Evolutionary conservation across 75 land plant species (phyloP), one percentile per base, ranked within the genome.

Genomic region (Selaginella moellendorffii): DNA sequence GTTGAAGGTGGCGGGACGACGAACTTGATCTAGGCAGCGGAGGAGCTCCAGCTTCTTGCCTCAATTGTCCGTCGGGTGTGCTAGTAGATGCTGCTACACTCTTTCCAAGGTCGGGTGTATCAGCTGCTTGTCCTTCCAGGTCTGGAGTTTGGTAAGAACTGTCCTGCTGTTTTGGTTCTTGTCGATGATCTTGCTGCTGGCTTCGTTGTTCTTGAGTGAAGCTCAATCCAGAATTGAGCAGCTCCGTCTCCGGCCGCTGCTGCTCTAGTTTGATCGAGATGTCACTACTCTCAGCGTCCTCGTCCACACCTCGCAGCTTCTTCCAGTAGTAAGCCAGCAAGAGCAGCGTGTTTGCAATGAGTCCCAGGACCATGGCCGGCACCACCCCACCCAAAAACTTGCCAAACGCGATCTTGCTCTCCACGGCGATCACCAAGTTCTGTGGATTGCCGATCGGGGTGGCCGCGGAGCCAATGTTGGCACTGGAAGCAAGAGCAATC

Each of bases 371-470:
- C 80, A 78, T 72, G 0, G 83, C 74, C 2, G 71, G 76, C n/a
- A 75, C 26, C 28, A 83, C 42, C 0, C 83, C 83, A 1, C n/a
- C 1, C 25, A 83, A 25, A 62, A 83, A 83, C 28, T 74, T 71
- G 21, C 80, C 83, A 59, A 83, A 83, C 22, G 77, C 56, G 24
- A 83, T 80, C 42, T 52, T 42, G 42, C 85, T 81, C 63, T 77
- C 63, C 8, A 81, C 65, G 23, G 85, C 83, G 24, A 83, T 83
- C 23, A 83, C 85, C 51, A 79, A 54, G 52, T 82, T 82, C 29
- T 79, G 82, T 0, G 84, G 84, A 42, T 82, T 82, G 2, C 84
- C 84, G 53, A 82, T 82, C 0, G 84, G 84, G 58, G 84, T 82
- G 17, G 79, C 73, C 8, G 82, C 23, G 14, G 84, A 82, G 12